These are phyloP conservation scores for Rhododendron williamsianum DNA, from an alignment of 148 eudicot species.

Conservation along the genomic window DNA sequence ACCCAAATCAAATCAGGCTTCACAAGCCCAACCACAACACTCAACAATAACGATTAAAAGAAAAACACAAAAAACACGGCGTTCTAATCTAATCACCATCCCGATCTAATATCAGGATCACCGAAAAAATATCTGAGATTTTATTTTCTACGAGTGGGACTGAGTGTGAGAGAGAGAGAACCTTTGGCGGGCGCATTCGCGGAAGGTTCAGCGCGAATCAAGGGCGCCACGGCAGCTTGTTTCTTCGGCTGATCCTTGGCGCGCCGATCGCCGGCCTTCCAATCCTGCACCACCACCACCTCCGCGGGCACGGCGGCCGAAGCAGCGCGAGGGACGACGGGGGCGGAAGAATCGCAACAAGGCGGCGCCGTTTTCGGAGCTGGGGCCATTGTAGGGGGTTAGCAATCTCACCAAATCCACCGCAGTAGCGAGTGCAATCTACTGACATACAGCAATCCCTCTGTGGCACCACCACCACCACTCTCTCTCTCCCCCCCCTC, in stretches of 20 bases:
- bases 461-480: slow-evolving; percentile 9
- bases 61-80: neutral
- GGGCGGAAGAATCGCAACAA: slow-evolving; percentile 14
- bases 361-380: slow-evolving; percentile 54
- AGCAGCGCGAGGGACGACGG: slow-evolving; percentile 19
- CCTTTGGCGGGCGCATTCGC: slow-evolving; percentile 41
- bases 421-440: slow-evolving; percentile 33
- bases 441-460: slow-evolving; percentile 60
- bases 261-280: slow-evolving; percentile 13
- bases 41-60: neutral
- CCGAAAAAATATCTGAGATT: neutral
- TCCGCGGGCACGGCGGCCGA: slow-evolving; percentile 16
- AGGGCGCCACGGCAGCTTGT: slow-evolving; percentile 21
- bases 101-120: slow-evolving; percentile 14
- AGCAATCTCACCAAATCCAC: slow-evolving; percentile 56
- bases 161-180: neutral
- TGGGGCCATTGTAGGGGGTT: slow-evolving; percentile 77
- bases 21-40: neutral
- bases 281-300: slow-evolving; percentile 22
- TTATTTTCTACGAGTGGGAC: neutral
- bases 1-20: no score
- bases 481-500: slow-evolving; percentile 4
- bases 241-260: slow-evolving; percentile 20
- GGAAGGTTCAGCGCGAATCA: slow-evolving; percentile 38
- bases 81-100: neutral